Evolutionary conservation across 306 rosid genomes (phyloP), one percentile per base, ranked within the genome.

Genomic region (Alnus rubra): DNA sequence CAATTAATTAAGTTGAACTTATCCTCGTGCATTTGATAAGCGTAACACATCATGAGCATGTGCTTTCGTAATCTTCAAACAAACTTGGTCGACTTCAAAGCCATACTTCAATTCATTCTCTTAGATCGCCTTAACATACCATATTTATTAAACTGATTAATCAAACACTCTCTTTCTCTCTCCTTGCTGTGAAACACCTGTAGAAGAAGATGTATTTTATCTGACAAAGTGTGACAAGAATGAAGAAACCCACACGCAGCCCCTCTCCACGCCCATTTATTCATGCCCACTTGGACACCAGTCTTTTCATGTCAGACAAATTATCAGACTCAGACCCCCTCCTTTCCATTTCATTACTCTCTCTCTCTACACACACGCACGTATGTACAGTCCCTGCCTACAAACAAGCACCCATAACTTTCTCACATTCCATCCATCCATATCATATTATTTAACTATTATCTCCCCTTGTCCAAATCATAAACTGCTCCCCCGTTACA

Each of bases 401-500:
- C 64, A 77, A 85, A 77, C 65, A 80, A 78, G 81, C 58, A 85
- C 89, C 90, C 91, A 90, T 89, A 84, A 90, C 91, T 86, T 86
- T 78, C 84, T 90, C 90, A 88, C 89, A 88, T 84, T 88, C 87
- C 78, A 39, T 82, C 88, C 84, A 54, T 81, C 84, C 84, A 77
- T 81, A 67, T 80, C 75, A 76, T 28, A 56, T 75, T 85, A 76
- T 83, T 84, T 42, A 35, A 84, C 44, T 56, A 84, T 81, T 86
- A 81, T 88, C 83, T 88, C 83, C 65, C 54, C 7, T 55, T 16
- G 81, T 81, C 85, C 89, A 83, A 82, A 86, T 91, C 90, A 87
- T 88, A 82, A 85, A 86, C 84, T 88, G 88, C 88, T 92, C 90
- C 97, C 96, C 93, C 89, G 88, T 86, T 80, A n/a, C 89, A 81